Percentiles rank a stretch among this genome's conserved stretches.
Evolutionary conservation across 257 asterid genomes (phyloP).

Genomic region (Oldenlandia corymbosa): DNA sequence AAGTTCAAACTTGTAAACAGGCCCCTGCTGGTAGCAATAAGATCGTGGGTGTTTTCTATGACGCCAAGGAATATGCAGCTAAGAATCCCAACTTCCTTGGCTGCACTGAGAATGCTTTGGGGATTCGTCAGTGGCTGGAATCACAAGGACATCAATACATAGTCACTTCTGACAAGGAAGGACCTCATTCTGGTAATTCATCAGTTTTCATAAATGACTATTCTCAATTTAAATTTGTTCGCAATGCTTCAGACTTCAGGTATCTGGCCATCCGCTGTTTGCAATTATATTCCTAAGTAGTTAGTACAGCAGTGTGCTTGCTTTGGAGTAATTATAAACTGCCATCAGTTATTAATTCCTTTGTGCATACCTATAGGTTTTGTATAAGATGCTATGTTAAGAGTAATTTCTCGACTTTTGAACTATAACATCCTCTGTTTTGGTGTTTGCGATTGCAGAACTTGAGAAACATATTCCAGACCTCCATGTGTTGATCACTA

Average conservation of each 20-base stretch:
- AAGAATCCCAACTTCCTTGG: slow-evolving; percentile 88
- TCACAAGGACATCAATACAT: slow-evolving; percentile 82
- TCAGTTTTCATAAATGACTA: too few relatives aligned
- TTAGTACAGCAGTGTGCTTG: background rate
- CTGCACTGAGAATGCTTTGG: slow-evolving; percentile 80
- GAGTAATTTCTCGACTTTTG: background rate
- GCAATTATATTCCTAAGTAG: too few relatives aligned
- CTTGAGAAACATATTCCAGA: slow-evolving; percentile 95
- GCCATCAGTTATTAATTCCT: too few relatives aligned
- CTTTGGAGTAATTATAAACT: too few relatives aligned
- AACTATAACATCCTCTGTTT: background rate
- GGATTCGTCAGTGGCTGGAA: slow-evolving; percentile 92
- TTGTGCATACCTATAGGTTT: background rate
- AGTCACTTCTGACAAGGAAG: slow-evolving; percentile 90
- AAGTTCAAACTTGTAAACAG: slow-evolving; percentile 23
- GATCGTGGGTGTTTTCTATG: slow-evolving; percentile 94
- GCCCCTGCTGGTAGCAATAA: slow-evolving; percentile 92
- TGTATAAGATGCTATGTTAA: background rate
- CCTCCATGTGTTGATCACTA: slow-evolving; percentile 81
- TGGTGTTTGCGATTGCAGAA: slow-evolving; percentile 43
- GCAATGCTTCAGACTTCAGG: background rate
- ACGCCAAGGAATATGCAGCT: slow-evolving; percentile 78
- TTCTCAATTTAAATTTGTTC: too few relatives aligned
- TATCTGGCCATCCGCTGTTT: too few relatives aligned
- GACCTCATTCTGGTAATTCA: slow-evolving; percentile 83